Evolutionary conservation across 2,329 filamentous ascomycete genomes (phyloP), one percentile per base, ranked within the genome.

Genomic region (Cytospora schulzeri): DNA sequence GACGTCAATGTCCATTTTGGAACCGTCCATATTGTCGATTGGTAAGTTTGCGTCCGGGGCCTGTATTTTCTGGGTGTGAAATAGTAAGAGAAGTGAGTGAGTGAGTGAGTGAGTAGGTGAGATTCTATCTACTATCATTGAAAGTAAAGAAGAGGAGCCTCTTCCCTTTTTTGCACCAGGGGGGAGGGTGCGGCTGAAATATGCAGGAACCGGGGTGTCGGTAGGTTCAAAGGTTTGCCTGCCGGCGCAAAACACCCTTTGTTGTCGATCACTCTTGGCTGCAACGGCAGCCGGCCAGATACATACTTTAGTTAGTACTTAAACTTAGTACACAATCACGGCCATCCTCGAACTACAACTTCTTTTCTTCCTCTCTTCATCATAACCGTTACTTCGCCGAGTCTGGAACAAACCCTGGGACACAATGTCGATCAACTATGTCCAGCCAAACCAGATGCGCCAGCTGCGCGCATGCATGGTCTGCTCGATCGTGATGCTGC

Each of bases 401-500:
- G 26, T 29, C 9, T 1, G 35, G 38, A 33, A 1, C 2, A 22
- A 33, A 22, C 51, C 9, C 3, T 15, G 14, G 24, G 52, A 26
- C 29, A 62, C 22, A 19, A 62, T 62, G 60, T 56, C 60, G 17
- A 53, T 41, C 33, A 62, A 41, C 52, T 62, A 62, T 51, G 52
- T 62, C 22, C 52, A 56, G 22, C 60, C 60, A 51, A 62, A 62
- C 28, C 38, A 50, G 41, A 62, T 62, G 60, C 60, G 60, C 60
- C 60, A 62, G 60, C 15, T 38, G 70, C 93, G 95, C 78, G 95
- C 95, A 73, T 99, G 95, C 83, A 97, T 99, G 93, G 92, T 98
- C 71, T 99, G 95, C 86, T 94, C 92, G 62, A 91, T 98, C 75
- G 92, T 98, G 69, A 92, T 94, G 83, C 89, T 91, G 67, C 88